These are phyloP conservation scores for Prunus dulcis DNA, from an alignment of 306 rosid genomes.

Conservation along the genomic window DNA sequence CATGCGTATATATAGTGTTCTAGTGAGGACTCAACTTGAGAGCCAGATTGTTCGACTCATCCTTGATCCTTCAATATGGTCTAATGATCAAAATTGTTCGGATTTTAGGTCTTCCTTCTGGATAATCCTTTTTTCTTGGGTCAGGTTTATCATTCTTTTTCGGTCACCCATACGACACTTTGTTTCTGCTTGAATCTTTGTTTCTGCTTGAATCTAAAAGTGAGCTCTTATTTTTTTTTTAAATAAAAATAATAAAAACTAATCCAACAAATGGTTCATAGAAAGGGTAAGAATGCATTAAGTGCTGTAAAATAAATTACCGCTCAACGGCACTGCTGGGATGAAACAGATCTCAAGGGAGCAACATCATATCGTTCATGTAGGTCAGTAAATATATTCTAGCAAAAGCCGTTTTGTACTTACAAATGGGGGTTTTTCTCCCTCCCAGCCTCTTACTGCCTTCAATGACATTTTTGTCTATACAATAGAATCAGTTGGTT, in stretches of 20 bases:
- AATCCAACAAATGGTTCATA: background rate
- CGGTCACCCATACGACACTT: no score
- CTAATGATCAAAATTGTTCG: background rate
- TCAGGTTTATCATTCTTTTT: no score
- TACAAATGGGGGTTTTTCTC: slow-evolving; percentile 46
- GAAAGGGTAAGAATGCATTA: background rate
- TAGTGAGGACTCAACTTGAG: background rate
- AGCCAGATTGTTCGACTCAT: background rate
- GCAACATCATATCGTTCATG: slow-evolving; percentile 57
- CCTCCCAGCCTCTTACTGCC: slow-evolving; percentile 58
- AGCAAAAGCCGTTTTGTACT: slow-evolving; percentile 53
- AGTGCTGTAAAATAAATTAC: slow-evolving; percentile 9
- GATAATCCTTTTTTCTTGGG: background rate
- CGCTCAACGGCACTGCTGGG: slow-evolving; percentile 23
- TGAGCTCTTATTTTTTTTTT: no score
- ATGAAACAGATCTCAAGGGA: slow-evolving; percentile 34
- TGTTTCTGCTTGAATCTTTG: no score
- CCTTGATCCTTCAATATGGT: background rate
- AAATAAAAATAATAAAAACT: no score
- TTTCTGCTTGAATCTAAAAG: no score
- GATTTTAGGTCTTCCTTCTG: background rate
- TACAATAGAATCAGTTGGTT: slow-evolving; percentile 58
- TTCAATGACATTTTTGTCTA: slow-evolving; percentile 54
- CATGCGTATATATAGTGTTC: no score
- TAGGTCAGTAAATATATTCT: slow-evolving; percentile 41